Conservation (phyloP, 257 asterid genomes). For the Solanum appendiculatum region DNA sequence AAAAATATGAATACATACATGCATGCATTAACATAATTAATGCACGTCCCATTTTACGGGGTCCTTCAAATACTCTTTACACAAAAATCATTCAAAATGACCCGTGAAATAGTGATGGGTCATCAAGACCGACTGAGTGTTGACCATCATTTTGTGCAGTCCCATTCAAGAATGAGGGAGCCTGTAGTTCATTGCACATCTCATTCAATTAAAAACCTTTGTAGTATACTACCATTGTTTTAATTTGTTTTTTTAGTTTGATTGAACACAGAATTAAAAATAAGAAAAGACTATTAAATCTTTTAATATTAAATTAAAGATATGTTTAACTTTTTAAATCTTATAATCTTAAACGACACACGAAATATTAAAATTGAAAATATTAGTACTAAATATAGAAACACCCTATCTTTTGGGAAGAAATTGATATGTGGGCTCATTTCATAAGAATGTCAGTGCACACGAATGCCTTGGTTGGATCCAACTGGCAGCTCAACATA, state of each 20-base stretch:
- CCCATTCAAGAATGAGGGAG: background rate
- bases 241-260: background rate
- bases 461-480: background rate
- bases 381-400: background rate
- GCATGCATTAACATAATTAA: background rate
- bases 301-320: background rate
- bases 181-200: background rate
- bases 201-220: background rate
- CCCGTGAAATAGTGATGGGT: background rate
- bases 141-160: background rate
- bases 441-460: background rate
- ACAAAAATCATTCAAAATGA: background rate
- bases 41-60: background rate
- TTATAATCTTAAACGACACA: background rate
- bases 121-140: background rate
- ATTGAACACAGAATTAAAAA: background rate
- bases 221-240: background rate
- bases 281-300: background rate
- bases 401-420: background rate
- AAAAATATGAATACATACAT: background rate
- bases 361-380: background rate
- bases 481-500: background rate
- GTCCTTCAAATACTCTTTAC: background rate
- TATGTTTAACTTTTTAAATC: background rate
- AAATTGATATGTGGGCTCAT: background rate